Base-by-base conservation (phyloP, 495 filamentous ascomycete species). In the Massariosphaeria phaeospora region DNA sequence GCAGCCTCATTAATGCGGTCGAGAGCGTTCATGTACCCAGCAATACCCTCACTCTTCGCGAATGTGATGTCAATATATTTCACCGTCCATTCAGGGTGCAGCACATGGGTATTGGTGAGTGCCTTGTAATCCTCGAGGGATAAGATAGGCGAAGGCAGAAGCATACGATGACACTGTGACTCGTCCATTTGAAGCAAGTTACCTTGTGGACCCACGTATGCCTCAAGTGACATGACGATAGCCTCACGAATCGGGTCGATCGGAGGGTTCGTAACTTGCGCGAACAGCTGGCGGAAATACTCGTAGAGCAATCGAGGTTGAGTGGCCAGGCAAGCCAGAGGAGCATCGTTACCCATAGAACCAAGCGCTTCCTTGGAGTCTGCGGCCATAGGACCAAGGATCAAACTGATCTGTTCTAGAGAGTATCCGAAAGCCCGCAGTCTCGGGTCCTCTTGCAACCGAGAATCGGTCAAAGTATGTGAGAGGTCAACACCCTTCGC, bases 331-430 rank as follows among this genome's bases (percentile, higher is more conserved):
- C 91, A 96, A 24, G 93, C 93, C 61, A 99, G 73, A 13, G 93
- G 93, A 33, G 89, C 89, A 76, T 99, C 93, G 69, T 99, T 99
- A 62, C 93, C 93, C 93, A 99, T 99, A 49, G 93, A 99, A 29
- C 93, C 93, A 24, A 99, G 79, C n/a, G 93, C 94, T 72, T 99
- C 93, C 74, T 99, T 99, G 41, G 95, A 95, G 61, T 99, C 93
- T 24, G 91, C 90, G 52, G 90, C 93, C 93, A 99, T 99, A 8
- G 93, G 93, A 18, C 85, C 94, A 24, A 99, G 79, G 9, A 99
- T 75, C 68, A 99, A 72, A 69, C 85, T 94, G 68, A 99, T 87
- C 69, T 99, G 93, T 72, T 99, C 93, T 56, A 95, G 88, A 25
- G 93, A 94, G 68, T 97, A 99, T 12, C 94, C 94, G 64, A 94